phyloP scores from a whole-genome alignment of 2,329 filamentous ascomycete species.

The Fusarium temperatum region DNA sequence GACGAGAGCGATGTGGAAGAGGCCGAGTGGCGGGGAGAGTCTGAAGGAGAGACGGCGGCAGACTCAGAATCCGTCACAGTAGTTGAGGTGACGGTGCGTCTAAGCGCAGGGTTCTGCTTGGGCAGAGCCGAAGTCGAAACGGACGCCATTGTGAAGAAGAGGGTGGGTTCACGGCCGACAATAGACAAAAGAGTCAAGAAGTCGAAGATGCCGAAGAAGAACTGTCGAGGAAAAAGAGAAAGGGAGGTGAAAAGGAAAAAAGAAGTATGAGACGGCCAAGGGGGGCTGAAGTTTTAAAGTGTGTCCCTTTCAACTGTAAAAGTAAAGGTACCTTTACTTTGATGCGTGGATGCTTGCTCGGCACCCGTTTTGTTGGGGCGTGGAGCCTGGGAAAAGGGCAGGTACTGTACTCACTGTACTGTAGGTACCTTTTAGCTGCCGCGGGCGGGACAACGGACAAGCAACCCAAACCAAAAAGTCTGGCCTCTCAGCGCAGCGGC shows the following conservation, averaged over 20 bases:
- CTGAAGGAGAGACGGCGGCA: conserved; percentile 64
- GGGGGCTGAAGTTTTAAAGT: conserved; percentile 37
- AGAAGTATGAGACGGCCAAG: not conserved
- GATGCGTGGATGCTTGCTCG: conserved; percentile 26
- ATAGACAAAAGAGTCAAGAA: conserved; percentile 34
- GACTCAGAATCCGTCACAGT: conserved; percentile 62
- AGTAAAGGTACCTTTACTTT: not conserved
- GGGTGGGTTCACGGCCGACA: conserved; percentile 23
- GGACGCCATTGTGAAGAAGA: conserved; percentile 55
- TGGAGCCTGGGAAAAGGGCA: conserved; percentile 33
- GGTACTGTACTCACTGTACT: conserved; percentile 8
- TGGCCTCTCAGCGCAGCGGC: conserved; percentile 22
- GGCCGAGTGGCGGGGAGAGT: conserved; percentile 69
- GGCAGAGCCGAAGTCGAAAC: conserved; percentile 54
- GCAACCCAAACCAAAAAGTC: not conserved
- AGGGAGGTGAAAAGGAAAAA: not conserved
- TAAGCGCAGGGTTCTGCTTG: conserved; percentile 54
- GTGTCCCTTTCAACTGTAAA: conserved; percentile 9
- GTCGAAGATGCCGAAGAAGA: conserved; percentile 26
- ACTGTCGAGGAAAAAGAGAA: conserved; percentile 3
- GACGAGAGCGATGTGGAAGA: conserved; percentile 95
- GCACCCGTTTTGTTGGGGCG: conserved; percentile 44
- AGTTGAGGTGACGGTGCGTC: conserved; percentile 59
- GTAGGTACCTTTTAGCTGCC: not conserved
- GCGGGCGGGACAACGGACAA: conserved; percentile 16